A percentile compares a stretch with the other conserved stretches of the same genome.
Conservation (phyloP, 1,139 yeast species). For the Debaryomycetaceae sp. region DNA sequence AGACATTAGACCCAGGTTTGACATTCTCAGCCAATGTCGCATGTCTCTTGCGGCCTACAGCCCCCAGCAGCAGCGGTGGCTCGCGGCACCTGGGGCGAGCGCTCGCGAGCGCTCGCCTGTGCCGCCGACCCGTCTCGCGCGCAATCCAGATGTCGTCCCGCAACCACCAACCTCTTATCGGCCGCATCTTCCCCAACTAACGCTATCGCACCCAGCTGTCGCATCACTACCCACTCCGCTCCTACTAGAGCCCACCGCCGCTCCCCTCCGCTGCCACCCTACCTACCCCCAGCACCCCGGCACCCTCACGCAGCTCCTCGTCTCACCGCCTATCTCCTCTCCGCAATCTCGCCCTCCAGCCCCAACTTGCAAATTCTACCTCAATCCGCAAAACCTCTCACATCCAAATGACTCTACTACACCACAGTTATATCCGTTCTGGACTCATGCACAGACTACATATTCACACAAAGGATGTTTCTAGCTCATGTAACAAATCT, state of each 20-base stretch:
- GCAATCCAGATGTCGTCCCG: too few relatives aligned
- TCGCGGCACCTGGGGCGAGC: too few relatives aligned
- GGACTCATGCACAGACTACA: neutral
- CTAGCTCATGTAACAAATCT: neutral
- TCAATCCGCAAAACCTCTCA: slow-evolving; percentile 4
- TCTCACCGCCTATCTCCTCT: neutral
- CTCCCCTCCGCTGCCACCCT: too few relatives aligned
- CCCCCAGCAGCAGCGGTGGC: too few relatives aligned
- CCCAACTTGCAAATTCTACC: slow-evolving; percentile 1
- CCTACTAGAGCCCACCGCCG: too few relatives aligned
- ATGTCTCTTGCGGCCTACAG: too few relatives aligned
- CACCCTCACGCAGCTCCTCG: neutral
- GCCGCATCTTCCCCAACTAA: neutral
- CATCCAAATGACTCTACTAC: slow-evolving; percentile 3
- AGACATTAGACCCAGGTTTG: too few relatives aligned
- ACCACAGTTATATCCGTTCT: neutral
- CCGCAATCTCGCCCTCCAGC: neutral
- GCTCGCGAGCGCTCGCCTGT: too few relatives aligned
- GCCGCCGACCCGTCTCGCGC: too few relatives aligned
- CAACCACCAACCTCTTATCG: neutral
- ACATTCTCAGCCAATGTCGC: too few relatives aligned
- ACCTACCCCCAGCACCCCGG: neutral
- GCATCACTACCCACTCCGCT: neutral
- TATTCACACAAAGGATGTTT: neutral
- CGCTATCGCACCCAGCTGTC: neutral